A percentile compares a stretch with the other conserved stretches of the same genome.
Evolutionary conservation across 352 stramenopile species (phyloP).

Genomic region (Globisporangium uncinulatum): DNA sequence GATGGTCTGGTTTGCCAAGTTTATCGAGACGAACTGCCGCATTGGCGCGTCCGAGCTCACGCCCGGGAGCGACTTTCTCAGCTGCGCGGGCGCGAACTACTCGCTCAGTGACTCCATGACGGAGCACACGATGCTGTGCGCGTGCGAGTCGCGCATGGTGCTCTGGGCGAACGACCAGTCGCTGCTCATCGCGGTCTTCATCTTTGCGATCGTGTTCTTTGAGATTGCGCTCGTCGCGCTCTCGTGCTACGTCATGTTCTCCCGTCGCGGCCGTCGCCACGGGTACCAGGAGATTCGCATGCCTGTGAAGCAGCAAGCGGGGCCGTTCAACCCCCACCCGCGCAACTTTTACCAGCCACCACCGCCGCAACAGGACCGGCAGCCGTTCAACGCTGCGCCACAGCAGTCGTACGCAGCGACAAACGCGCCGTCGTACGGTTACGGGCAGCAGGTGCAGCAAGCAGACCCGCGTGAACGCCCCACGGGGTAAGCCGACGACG

Average conservation of each 20-base stretch:
- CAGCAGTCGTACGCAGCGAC: constrained; percentile 9
- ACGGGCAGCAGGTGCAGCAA: constrained; percentile 7
- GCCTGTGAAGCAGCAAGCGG: constrained; percentile 55
- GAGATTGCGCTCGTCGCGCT: constrained; percentile 75
- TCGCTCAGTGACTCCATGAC: constrained; percentile 55
- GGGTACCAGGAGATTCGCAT: constrained; percentile 86
- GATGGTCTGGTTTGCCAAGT: constrained; percentile 68
- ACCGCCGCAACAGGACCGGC: constrained; percentile 13
- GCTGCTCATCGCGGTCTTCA: constrained; percentile 66
- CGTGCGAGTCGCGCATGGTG: constrained; percentile 76
- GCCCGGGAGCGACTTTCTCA: constrained; percentile 55
- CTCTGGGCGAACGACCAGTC: constrained; percentile 79
- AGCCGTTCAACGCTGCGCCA: constrained; percentile 32
- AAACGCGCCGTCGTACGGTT: constrained; percentile 6
- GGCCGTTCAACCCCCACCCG: constrained; percentile 76
- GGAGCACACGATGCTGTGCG: constrained; percentile 78
- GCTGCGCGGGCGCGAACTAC: constrained; percentile 61
- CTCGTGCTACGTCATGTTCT: constrained; percentile 83
- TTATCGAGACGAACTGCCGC: constrained; percentile 66
- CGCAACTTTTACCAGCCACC: constrained; percentile 52
- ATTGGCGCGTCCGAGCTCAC: constrained; percentile 50
- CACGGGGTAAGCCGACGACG: no score
- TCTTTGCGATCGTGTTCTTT: constrained; percentile 74
- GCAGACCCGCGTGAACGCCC: background rate
- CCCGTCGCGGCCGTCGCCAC: constrained; percentile 50